Evolutionary conservation across 129 eudicot species (phyloP), one percentile per base, ranked within the genome.

Genomic region (Tagetes erecta): DNA sequence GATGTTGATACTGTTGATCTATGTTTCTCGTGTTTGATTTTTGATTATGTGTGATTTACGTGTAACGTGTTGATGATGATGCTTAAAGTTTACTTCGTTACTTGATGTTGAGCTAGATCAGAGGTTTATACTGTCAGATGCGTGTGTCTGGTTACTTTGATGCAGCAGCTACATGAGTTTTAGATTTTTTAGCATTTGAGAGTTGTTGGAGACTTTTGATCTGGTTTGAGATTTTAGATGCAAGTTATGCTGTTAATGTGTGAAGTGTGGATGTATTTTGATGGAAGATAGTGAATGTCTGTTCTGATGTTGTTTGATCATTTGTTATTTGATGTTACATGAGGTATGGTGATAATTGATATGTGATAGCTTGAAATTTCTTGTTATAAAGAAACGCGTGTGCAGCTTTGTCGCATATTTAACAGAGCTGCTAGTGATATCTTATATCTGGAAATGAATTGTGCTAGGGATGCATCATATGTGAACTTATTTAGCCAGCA

Each of bases 31-130:
- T 77, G 62, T 37, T 57, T 57, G 52, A 68, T 58, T 57, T 66
- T 35, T 1, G 42, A 68, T 58, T 77, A 45, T 77, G n/a, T 68
- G 70, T 58, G 63, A 56, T 68, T 55, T 76, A 34, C 12, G 59
- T 63, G 71, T 49, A 30, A 2, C 50, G 62, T 67, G 75, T 52
- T 76, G 47, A 67, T 53, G 52, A 6, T 55, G 45, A 33, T n/a
- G 35, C 11, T 44, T 11, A 33, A 53, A 6, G 27, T 67, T 12
- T 60, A 3, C 10, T 10, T 27, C 37, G 41, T 52, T 34, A 67
- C 42, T 39, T 67, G 68, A 55, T 11, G 60, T 77, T 68, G 50
- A 77, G 75, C 59, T 70, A 68, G 81, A 77, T 77, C 81, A 55
- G 40, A 57, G 6, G 20, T 35, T 60, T 47, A 27, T 49, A 5